Conservation (phyloP, 495 filamentous ascomycete species). For the Jackrogersella minutella region DNA sequence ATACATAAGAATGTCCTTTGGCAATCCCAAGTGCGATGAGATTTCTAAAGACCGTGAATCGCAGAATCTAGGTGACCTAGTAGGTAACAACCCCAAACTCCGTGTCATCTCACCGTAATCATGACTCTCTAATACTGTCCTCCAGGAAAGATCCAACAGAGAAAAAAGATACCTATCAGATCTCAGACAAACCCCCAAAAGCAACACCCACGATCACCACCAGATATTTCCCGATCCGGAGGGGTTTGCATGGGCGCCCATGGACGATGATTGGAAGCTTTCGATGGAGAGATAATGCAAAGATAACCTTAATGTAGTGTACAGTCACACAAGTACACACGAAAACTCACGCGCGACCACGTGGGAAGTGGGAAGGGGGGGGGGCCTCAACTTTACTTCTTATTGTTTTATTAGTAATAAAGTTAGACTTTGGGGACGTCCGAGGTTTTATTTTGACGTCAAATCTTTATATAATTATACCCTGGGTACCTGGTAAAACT, state of each 20-base stretch:
- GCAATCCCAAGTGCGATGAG: too few relatives aligned
- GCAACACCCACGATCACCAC: background rate
- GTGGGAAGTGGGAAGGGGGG: background rate
- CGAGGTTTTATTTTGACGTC: background rate
- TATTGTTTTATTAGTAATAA: background rate
- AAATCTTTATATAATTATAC: too few relatives aligned
- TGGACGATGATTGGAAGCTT: background rate
- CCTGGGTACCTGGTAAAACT: too few relatives aligned
- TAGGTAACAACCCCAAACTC: too few relatives aligned
- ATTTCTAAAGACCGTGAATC: too few relatives aligned
- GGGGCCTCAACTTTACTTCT: background rate
- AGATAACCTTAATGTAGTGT: slow-evolving; percentile 7
- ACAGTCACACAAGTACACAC: background rate
- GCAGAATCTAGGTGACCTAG: too few relatives aligned
- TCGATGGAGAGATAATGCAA: background rate
- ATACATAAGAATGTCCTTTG: too few relatives aligned
- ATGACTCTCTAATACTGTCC: too few relatives aligned
- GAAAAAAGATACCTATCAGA: background rate
- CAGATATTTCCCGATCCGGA: background rate
- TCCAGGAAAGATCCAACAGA: too few relatives aligned
- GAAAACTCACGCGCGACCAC: background rate
- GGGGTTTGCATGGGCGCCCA: background rate
- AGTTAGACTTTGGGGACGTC: background rate
- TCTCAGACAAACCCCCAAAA: slow-evolving; percentile 3
- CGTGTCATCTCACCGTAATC: too few relatives aligned